Percentiles rank a stretch among this genome's conserved stretches.
Conservation (phyloP, 495 filamentous ascomycete species). For the Lophium mytilinum region DNA sequence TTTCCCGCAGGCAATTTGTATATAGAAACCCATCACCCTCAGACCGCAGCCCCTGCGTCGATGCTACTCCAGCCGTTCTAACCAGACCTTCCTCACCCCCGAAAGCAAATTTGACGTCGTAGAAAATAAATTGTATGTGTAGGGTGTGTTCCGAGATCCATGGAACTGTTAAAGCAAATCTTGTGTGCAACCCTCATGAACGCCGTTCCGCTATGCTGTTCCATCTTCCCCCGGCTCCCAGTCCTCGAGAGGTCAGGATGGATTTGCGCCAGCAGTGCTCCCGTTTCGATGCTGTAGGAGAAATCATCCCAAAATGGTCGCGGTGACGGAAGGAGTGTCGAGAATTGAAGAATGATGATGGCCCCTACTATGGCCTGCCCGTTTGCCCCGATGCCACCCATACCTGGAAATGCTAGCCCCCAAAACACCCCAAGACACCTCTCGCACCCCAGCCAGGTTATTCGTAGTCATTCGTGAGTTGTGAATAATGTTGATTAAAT, state of each 20-base stretch:
- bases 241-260: not conserved
- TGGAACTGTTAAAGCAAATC: not conserved
- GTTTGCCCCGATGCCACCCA: too few relatives aligned
- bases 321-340: conserved; percentile 11
- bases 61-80: not conserved
- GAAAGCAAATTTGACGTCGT: not conserved
- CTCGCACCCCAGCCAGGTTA: not conserved
- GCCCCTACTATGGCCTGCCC: too few relatives aligned
- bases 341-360: conserved; percentile 1
- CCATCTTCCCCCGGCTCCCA: not conserved
- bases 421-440: too few relatives aligned
- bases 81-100: not conserved
- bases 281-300: not conserved
- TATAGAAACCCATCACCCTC: too few relatives aligned
- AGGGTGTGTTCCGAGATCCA: not conserved
- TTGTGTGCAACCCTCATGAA: conserved; percentile 9
- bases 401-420: too few relatives aligned
- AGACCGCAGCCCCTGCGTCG: not conserved
- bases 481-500: conserved; percentile 25
- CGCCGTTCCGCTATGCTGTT: conserved; percentile 24
- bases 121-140: not conserved
- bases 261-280: conserved; percentile 1
- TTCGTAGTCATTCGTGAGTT: conserved; percentile 11
- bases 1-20: too few relatives aligned
- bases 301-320: conserved; percentile 6